Conservation (phyloP, 1,284 basidiomycete species). For the Boletellus deceptivus region DNA sequence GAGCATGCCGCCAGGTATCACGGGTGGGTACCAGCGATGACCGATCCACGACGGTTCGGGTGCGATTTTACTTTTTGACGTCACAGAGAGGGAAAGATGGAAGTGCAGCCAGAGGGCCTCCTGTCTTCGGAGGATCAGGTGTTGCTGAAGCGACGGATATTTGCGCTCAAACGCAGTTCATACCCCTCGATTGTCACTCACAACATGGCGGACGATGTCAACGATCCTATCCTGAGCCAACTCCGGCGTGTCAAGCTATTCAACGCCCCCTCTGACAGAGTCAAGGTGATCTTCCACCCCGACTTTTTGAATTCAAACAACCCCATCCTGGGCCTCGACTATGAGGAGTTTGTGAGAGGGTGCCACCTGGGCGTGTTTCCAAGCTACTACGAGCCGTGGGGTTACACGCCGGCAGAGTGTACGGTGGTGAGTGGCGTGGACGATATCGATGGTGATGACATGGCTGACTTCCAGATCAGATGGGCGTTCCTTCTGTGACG, state of each 20-base stretch:
- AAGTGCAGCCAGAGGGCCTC: constrained; percentile 73
- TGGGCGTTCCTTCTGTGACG: constrained; percentile 97
- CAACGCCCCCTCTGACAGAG: constrained; percentile 80
- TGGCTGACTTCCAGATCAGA: constrained; percentile 43
- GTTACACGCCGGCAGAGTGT: constrained; percentile 84
- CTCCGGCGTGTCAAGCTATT: constrained; percentile 92
- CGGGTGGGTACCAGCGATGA: constrained; percentile 51
- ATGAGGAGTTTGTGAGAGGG: constrained; percentile 97
- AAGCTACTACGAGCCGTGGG: constrained; percentile 95
- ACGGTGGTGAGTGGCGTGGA: constrained; percentile 59
- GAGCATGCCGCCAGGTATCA: constrained; percentile 92
- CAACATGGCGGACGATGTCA: constrained; percentile 94
- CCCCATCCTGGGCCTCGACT: constrained; percentile 94
- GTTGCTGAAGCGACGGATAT: constrained; percentile 94
- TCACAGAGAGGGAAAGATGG: constrained; percentile 70
- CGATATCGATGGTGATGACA: constrained; percentile 4
- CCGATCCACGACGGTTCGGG: not conserved
- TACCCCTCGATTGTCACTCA: constrained; percentile 94
- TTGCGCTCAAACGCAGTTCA: constrained; percentile 91
- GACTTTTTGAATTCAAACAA: constrained; percentile 98
- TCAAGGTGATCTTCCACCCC: constrained; percentile 98
- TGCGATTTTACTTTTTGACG: constrained; percentile 5
- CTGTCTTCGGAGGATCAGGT: constrained; percentile 92
- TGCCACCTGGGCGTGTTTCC: constrained; percentile 99
- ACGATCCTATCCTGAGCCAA: constrained; percentile 93